Base-by-base conservation (phyloP, 345 rosid species). In the Populus euphratica region DNA sequence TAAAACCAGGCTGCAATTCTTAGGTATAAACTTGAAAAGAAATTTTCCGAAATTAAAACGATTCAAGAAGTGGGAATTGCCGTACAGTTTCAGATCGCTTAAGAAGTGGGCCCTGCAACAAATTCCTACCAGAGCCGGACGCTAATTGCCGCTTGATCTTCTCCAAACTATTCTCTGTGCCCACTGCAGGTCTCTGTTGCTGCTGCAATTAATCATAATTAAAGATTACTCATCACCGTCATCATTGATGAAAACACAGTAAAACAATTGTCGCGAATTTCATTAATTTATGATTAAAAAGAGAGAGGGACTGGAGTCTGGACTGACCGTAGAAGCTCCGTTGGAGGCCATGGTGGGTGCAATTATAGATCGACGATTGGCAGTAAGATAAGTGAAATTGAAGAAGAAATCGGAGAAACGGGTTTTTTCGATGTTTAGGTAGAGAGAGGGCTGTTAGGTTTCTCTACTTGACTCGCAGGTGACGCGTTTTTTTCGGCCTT, bases 61-160 rank as follows among this genome's bases (percentile, higher is more conserved):
- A 20, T 59, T 59, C 44, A 41, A 10, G 31, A 69, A 76, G 43
- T 18, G 59, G 38, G 5, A 54, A 65, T 39, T 56, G 79, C 25
- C 81, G 41, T 83, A 92, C 99, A 50, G 99, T 96, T 87, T 96
- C 99, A 67, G 98, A 96, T 84, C 99, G 97, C 89, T 96, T 96
- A 76, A 88, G 94, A 78, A 96, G 97, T 3, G 99, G 99, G 62
- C 99, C 99, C 80, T 96, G 98, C 70, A 96, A 83, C 86, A 94
- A 85, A 73, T 86, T 91, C 72, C 97, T 82, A 66, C 97, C 96
- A 62, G 99, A 94, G 83, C 97, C 97, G 12, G 98, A 89, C 39
- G 98, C 96, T 65, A 96, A 74, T 81, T 96, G 97, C 78, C 99
- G 87, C 84, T 96, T 96, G 89, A 96, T 94, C 94, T 84, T 94